Conservation (phyloP, 352 stramenopile genomes). For the Hyaloperonospora arabidopsidis region DNA sequence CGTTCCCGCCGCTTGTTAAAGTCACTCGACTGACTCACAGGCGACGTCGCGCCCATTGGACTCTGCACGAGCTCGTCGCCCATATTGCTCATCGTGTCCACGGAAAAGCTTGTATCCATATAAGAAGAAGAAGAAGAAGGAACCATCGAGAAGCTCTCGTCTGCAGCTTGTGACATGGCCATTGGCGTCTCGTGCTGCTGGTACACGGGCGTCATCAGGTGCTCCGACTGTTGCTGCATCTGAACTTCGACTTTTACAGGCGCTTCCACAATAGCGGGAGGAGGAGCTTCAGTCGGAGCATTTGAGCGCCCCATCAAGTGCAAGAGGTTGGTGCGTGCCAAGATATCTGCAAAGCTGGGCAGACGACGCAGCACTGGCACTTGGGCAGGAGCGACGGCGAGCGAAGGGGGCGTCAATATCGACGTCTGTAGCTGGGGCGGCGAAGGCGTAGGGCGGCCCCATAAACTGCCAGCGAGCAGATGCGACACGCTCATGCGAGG, state of each 20-base stretch:
- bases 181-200: slow-evolving; percentile 1
- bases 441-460: slow-evolving; percentile 15
- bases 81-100: slow-evolving; percentile 25
- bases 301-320: slow-evolving; percentile 45
- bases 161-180: slow-evolving; percentile 15
- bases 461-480: slow-evolving; percentile 38
- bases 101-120: slow-evolving; percentile 31
- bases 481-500: slow-evolving; percentile 48
- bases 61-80: slow-evolving; percentile 16
- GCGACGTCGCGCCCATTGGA: slow-evolving; percentile 33
- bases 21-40: slow-evolving; percentile 51
- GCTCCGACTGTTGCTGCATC: slow-evolving; percentile 11
- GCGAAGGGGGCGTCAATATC: slow-evolving; percentile 22
- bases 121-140: slow-evolving; percentile 6
- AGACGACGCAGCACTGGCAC: slow-evolving; percentile 31
- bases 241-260: slow-evolving; percentile 17
- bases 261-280: slow-evolving; percentile 22
- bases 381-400: slow-evolving; percentile 11
- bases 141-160: slow-evolving; percentile 27
- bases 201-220: slow-evolving; percentile 15
- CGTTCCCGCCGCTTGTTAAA: slow-evolving; percentile 69
- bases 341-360: slow-evolving; percentile 56
- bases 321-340: slow-evolving; percentile 56
- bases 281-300: slow-evolving; percentile 16
- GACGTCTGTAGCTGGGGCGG: slow-evolving; percentile 8